Percentiles rank a stretch among this genome's conserved stretches.
Conservation (phyloP, 2,329 filamentous ascomycete species). For the Colletotrichum viniferum region DNA sequence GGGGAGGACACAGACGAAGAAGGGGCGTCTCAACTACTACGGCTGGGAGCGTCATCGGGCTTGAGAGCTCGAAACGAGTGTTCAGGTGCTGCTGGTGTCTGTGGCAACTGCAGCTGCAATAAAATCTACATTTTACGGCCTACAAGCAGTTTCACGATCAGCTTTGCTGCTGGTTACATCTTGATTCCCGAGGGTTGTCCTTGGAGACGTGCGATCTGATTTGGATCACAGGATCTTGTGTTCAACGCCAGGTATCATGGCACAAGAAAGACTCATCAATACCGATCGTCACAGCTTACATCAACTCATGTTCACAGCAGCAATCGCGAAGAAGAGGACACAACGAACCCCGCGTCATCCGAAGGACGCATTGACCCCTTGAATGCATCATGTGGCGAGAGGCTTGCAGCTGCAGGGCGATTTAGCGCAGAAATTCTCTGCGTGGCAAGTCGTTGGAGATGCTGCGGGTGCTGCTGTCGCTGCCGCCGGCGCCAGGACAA, state of each 20-base stretch:
- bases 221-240: background rate
- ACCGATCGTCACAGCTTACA: background rate
- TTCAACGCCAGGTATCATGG: background rate
- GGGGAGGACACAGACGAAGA: background rate
- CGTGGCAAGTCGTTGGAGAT: background rate
- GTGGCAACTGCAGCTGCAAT: constrained; percentile 11
- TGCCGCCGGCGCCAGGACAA: background rate
- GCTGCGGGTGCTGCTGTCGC: background rate
- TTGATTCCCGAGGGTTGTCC: too few species aligned
- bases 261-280: background rate
- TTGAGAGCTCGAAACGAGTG: background rate
- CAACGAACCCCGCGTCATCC: constrained; percentile 3
- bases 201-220: background rate
- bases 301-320: background rate
- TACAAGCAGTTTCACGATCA: background rate
- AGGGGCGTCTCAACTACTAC: background rate
- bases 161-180: background rate
- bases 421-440: background rate
- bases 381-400: constrained; percentile 9
- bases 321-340: background rate
- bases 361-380: background rate
- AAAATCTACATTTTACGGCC: constrained; percentile 5
- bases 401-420: constrained; percentile 5
- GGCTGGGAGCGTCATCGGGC: background rate
- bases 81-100: background rate